phyloP scores from a whole-genome alignment of 2,329 filamentous ascomycete genomes.

The Paecilomyces formosus region DNA sequence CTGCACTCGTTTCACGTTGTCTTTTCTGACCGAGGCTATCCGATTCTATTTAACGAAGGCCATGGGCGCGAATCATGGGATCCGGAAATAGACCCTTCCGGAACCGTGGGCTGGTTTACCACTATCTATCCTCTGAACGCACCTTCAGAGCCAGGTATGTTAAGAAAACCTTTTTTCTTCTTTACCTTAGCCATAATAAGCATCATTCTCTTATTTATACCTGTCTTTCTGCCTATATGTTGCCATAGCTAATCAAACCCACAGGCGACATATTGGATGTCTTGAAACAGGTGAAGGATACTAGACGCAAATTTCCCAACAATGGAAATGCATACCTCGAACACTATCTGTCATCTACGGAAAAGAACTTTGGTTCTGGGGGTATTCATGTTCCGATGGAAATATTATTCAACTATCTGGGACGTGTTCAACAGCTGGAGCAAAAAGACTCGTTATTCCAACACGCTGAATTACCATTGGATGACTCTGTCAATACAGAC shows the following conservation, averaged over 20 bases:
- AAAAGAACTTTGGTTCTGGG: constrained; percentile 21
- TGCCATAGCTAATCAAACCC: constrained; percentile 1
- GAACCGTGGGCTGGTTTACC: constrained; percentile 46
- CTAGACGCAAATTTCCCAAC: constrained; percentile 23
- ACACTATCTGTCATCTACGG: constrained; percentile 17
- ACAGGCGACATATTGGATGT: constrained; percentile 19
- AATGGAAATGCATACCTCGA: constrained; percentile 30
- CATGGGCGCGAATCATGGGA: constrained; percentile 43
- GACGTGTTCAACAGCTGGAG: constrained; percentile 37
- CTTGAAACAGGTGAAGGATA: constrained; percentile 31
- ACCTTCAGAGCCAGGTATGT: constrained; percentile 15
- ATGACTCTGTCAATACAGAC: constrained; percentile 27
- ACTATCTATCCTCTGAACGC: constrained; percentile 38
- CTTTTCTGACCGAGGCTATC: constrained; percentile 35
- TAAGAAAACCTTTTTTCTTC: neutral
- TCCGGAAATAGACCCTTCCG: constrained; percentile 36
- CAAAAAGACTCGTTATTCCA: constrained; percentile 35
- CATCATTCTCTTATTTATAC: too few relatives aligned
- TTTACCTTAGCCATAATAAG: too few relatives aligned
- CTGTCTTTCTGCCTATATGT: neutral
- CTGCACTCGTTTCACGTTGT: constrained; percentile 37
- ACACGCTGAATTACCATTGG: constrained; percentile 28
- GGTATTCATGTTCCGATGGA: constrained; percentile 32
- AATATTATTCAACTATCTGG: constrained; percentile 34
- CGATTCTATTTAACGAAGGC: constrained; percentile 44